Evolutionary conservation across 345 rosid species (phyloP), one percentile per base, ranked within the genome.

Genomic region (Heritiera littoralis): DNA sequence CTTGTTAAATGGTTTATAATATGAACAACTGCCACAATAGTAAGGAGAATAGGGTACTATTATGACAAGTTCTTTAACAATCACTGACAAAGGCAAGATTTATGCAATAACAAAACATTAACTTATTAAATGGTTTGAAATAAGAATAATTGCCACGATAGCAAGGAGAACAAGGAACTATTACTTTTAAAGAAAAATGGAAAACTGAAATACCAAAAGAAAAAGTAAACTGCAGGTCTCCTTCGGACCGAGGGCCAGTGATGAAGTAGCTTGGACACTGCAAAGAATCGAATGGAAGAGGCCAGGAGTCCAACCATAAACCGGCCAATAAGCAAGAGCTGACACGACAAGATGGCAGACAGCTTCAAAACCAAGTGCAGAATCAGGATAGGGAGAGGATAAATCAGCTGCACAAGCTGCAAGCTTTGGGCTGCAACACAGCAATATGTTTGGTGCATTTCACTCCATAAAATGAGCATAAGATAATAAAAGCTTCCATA

Each of bases 371-470:
- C 98, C 90, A 80, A 96, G 98, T 28, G 97, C 98, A 83, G 92
- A 91, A 80, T 86, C 92, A 43, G 99, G 98, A 84, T 89, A 94
- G 71, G 93, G 86, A 55, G 94, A 89, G 75, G 99, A 91, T 41
- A 96, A 80, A 79, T 96, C 99, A 30, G 98, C 97, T 61, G 98
- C 97, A 86, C 97, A 91, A 60, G 97, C 97, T 76, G 98, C 98
- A 75, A 96, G 86, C 85, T 92, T 96, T 32, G 98, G 97, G 86
- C 99, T 96, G 93, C 92, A 89, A 80, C 66, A 87, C 78, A 79
- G 55, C 66, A 81, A 65, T 80, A 54, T 65, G 72, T 60, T 70
- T 20, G 9, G 75, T 11, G 43, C 75, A 28, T 76, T 72, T 68
- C 78, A 67, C 61, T 81, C 75, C 79, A 77, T 69, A 65, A 77